Base-by-base conservation (phyloP, 495 filamentous ascomycete genomes). In the Aspergillus taichungensis region DNA sequence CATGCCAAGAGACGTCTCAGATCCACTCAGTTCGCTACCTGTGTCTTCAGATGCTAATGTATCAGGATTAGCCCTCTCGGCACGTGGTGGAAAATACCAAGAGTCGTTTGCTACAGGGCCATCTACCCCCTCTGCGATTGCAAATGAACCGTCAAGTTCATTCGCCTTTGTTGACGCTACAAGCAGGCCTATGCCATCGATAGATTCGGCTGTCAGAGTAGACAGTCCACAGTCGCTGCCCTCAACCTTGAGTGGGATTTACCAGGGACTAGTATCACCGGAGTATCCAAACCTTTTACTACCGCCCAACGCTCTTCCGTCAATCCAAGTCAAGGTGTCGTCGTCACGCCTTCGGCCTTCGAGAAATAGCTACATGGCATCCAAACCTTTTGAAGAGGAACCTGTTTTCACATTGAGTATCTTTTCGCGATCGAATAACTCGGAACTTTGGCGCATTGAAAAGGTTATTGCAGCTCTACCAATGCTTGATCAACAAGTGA, bases 341-440 rank as follows among this genome's bases (percentile, higher is more conserved):
- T 97, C 94, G 6, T 96, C 91, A 42, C 79, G 92, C n/a, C 80
- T 94, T 66, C 88, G 83, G 53, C 94, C 92, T 13, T 95, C 90
- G 1, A 73, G 91, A 45, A 80, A 86, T 8, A 96, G 90, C 51
- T 76, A 89, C 43, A 60, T 95, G 54, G 84, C 76, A 11, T 68
- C 82, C 3, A 80, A 68, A 51, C 63, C 73, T 14, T 52, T 69
- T 11, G 88, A 92, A 33, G 88, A 92, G 55, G 94, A 96, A 55
- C 88, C 90, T 2, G 94, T 97, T 0, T 95, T 96, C 53, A 94
- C 87, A 2, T 72, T 98, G 13, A 89, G 87, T 33, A 74, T 98
- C 27, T 84, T 87, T 53, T 82, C 84, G 10, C 78, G 88, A 45
- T 80, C 82, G 8, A 80, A 87, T 55, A 74, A 79, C n/a, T 75